Evolutionary conservation across 1,139 yeast genomes (phyloP).

Genomic region (Taphrina betulina): DNA sequence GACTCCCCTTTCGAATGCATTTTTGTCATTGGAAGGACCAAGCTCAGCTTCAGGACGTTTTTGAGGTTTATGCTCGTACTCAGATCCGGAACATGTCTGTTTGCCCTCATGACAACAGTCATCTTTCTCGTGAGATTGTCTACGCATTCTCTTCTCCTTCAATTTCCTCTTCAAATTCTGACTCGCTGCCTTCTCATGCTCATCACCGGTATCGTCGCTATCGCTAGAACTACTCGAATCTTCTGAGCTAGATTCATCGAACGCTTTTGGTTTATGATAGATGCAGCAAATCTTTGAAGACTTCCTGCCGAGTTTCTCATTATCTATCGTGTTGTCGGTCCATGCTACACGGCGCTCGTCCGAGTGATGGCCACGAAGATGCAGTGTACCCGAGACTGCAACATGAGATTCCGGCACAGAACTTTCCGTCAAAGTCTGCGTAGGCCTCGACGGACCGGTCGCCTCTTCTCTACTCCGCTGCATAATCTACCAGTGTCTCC

Average conservation of each 20-base stretch:
- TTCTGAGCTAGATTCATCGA: constrained; percentile 34
- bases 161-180: neutral
- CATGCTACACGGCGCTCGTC: constrained; percentile 34
- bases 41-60: neutral
- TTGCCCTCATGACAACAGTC: too few relatives aligned
- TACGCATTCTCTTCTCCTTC: neutral
- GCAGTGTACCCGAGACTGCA: constrained; percentile 10
- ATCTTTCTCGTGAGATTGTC: too few relatives aligned
- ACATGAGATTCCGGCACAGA: neutral
- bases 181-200: constrained; percentile 2
- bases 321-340: constrained; percentile 35
- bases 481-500: too few relatives aligned
- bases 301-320: constrained; percentile 35
- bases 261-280: constrained; percentile 34
- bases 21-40: neutral
- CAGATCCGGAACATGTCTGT: too few relatives aligned
- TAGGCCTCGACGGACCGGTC: constrained; percentile 11
- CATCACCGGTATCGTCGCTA: constrained; percentile 24
- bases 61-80: too few relatives aligned
- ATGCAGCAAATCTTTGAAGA: constrained; percentile 36
- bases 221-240: constrained; percentile 31
- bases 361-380: constrained; percentile 20
- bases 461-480: neutral
- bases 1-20: neutral
- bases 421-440: constrained; percentile 5